Percentiles rank a stretch among this genome's conserved stretches.
These are phyloP conservation scores for Thamnidium elegans DNA, from an alignment of 192 early-diverging fungal species.

Conservation along the genomic window DNA sequence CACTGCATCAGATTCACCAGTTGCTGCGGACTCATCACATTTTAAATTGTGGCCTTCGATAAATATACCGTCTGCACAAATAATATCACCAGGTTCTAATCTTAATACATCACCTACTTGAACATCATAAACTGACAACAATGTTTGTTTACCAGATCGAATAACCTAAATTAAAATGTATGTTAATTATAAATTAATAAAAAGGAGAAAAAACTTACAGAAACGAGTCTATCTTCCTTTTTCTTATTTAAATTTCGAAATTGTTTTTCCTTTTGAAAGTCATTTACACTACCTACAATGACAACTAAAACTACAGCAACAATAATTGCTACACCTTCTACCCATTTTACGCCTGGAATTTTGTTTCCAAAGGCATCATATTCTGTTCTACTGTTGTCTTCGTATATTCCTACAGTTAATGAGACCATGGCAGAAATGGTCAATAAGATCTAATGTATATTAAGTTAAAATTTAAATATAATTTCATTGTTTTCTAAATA, in stretches of 20 bases:
- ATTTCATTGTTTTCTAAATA: not conserved
- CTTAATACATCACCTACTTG: conserved; percentile 90
- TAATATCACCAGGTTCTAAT: conserved; percentile 89
- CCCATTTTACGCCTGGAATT: conserved; percentile 70
- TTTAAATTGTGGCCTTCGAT: conserved; percentile 78
- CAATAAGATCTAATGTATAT: conserved; percentile 60
- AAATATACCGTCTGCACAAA: conserved; percentile 88
- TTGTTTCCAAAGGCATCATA: conserved; percentile 28
- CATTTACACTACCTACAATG: conserved; percentile 74
- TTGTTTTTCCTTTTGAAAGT: conserved; percentile 84
- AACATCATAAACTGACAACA: conserved; percentile 75
- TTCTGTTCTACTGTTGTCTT: conserved; percentile 58
- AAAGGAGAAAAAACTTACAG: conserved; percentile 28
- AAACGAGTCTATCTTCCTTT: conserved; percentile 78
- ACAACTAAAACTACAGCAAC: conserved; percentile 76
- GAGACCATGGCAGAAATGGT: conserved; percentile 74
- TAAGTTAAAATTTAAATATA: conserved; percentile 9
- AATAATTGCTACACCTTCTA: conserved; percentile 83
- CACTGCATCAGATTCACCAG: conserved; percentile 90
- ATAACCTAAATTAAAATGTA: conserved; percentile 46
- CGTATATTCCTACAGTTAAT: conserved; percentile 77
- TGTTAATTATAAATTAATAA: not conserved
- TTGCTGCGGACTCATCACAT: conserved; percentile 90
- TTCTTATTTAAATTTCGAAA: conserved; percentile 80
- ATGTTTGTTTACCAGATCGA: conserved; percentile 63